A percentile compares a stretch with the other conserved stretches of the same genome.
Conservation (phyloP, 371 early-diverging fungal genomes). For the Basidiobolus heterosporus region DNA sequence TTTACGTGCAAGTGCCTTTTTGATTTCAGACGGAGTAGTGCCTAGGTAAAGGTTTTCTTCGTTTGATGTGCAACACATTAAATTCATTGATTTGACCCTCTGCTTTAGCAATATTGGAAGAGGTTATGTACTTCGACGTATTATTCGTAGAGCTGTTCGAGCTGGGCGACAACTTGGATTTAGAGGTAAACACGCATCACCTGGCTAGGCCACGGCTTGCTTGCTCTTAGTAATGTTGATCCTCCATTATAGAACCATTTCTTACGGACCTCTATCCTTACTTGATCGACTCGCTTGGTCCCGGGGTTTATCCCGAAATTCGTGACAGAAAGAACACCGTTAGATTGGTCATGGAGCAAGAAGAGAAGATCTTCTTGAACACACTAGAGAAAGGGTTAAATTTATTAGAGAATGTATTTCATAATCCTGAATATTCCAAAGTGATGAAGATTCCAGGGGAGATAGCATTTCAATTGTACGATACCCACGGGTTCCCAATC, state of each 20-base stretch:
- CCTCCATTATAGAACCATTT: conserved; percentile 24
- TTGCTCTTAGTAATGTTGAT: not conserved
- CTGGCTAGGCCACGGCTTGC: not conserved
- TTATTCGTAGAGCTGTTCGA: conserved; percentile 54
- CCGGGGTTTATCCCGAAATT: conserved; percentile 39
- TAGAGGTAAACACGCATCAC: conserved; percentile 14
- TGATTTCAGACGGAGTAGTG: conserved; percentile 60
- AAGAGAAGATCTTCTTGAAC: conserved; percentile 43
- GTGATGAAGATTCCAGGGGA: conserved; percentile 23
- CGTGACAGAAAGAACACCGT: conserved; percentile 27
- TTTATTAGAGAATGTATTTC: conserved; percentile 35
- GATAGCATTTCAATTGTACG: conserved; percentile 49
- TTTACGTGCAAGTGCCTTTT: conserved; percentile 46
- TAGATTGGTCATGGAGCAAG: conserved; percentile 33
- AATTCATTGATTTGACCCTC: not conserved
- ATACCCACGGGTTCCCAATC: conserved; percentile 62
- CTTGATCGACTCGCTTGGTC: conserved; percentile 28
- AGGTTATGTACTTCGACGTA: conserved; percentile 61
- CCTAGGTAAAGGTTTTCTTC: conserved; percentile 24
- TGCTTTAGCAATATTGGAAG: conserved; percentile 38
- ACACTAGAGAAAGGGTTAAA: conserved; percentile 45
- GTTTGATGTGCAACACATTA: not conserved
- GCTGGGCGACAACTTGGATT: conserved; percentile 51
- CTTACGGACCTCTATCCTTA: conserved; percentile 41
- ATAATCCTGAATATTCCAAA: conserved; percentile 16